These are phyloP conservation scores for Plasmodium sp. DNA, from an alignment of 169 alveolate species.

Conservation along the genomic window DNA sequence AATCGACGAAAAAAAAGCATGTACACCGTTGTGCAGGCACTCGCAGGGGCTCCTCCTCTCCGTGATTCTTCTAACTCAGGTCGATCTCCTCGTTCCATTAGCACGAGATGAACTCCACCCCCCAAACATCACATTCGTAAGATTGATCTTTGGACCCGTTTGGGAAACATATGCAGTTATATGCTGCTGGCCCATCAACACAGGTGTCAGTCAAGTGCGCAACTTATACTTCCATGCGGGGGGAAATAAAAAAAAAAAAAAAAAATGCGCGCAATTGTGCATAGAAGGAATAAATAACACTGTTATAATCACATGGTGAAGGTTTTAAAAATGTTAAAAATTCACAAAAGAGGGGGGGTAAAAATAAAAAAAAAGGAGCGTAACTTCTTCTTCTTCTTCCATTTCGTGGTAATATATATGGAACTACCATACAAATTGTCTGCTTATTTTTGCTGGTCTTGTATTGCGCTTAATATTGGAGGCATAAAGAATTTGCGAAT, in stretches of 20 bases:
- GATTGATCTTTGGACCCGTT: background rate
- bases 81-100: background rate
- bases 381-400: background rate
- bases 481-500: background rate
- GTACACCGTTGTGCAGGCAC: background rate
- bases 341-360: background rate
- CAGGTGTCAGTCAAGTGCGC: background rate
- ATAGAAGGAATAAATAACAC: background rate
- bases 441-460: background rate
- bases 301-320: background rate
- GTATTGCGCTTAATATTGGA: background rate
- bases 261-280: background rate
- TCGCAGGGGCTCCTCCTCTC: background rate
- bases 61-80: background rate
- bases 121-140: background rate
- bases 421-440: background rate
- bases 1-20: background rate
- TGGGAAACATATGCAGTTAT: background rate
- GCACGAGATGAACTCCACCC: background rate
- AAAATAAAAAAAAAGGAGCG: background rate
- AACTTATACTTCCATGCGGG: background rate
- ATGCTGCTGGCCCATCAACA: background rate
- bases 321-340: background rate
- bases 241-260: background rate
- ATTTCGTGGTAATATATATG: background rate